Evolutionary conservation across 768 basidiomycete genomes (phyloP).

Genomic region (Mycena rebaudengoi): DNA sequence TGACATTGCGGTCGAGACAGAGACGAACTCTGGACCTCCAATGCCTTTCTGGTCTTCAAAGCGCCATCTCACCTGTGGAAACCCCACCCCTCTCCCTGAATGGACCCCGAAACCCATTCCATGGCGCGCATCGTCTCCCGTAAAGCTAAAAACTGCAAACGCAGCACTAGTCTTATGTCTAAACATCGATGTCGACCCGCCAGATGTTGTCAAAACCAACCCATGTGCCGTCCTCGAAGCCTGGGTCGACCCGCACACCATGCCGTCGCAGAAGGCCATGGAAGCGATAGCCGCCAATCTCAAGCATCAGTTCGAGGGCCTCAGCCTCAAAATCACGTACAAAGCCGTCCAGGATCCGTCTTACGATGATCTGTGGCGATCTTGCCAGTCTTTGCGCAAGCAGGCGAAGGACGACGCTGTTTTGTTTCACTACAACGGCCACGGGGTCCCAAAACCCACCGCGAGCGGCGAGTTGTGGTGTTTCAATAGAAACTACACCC

Average conservation of each 20-base stretch:
- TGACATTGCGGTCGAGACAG: constrained; percentile 20
- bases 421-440: constrained; percentile 97
- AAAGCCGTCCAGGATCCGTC: constrained; percentile 96
- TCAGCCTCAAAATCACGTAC: constrained; percentile 93
- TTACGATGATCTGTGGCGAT: constrained; percentile 90
- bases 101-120: constrained; percentile 72
- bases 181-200: constrained; percentile 97
- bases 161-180: constrained; percentile 92
- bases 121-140: constrained; percentile 84
- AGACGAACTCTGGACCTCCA: constrained; percentile 56
- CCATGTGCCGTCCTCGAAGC: constrained; percentile 96
- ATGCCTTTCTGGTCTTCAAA: constrained; percentile 89
- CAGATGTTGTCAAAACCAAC: constrained; percentile 96
- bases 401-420: constrained; percentile 94
- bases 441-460: constrained; percentile 97
- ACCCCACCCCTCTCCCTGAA: constrained; percentile 75
- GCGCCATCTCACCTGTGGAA: constrained; percentile 90
- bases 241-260: constrained; percentile 95
- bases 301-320: constrained; percentile 94
- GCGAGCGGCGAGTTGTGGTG: constrained; percentile 98
- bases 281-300: constrained; percentile 94
- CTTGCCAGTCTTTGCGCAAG: constrained; percentile 84
- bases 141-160: constrained; percentile 90
- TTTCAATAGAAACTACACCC: constrained; percentile 96
- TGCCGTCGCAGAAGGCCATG: constrained; percentile 92